Evolutionary conservation across 495 filamentous ascomycete species (phyloP).

Genomic region (Cercophora newfieldiana): DNA sequence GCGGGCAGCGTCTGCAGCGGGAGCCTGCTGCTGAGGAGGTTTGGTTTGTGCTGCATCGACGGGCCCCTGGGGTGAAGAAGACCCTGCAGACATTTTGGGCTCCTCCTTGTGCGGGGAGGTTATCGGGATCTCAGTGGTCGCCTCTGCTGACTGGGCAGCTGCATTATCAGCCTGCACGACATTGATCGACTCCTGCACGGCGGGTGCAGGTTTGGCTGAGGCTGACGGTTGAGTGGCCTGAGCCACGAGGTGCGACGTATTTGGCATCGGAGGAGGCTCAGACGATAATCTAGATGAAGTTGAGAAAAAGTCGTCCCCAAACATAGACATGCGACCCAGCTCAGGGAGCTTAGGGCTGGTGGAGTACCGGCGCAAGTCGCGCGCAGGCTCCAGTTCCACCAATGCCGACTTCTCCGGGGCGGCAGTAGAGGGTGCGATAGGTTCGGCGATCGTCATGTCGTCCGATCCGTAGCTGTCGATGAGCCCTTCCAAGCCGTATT

Average conservation of each 20-base stretch:
- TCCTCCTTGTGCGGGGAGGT: constrained; percentile 13
- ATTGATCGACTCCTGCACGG: not conserved
- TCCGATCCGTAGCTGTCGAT: constrained; percentile 26
- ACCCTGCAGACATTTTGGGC: constrained; percentile 12
- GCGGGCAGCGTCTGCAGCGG: constrained; percentile 17
- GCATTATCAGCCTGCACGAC: constrained; percentile 12
- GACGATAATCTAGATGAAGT: constrained; percentile 19
- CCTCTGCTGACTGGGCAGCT: constrained; percentile 4
- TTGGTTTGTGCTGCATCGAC: constrained; percentile 7
- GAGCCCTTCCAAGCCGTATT: constrained; percentile 53
- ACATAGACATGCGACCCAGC: constrained; percentile 63
- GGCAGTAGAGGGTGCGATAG: constrained; percentile 1
- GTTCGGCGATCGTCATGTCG: constrained; percentile 7
- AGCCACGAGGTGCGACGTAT: not conserved
- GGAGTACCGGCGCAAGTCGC: constrained; percentile 43
- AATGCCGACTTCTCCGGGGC: not conserved
- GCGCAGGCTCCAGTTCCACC: constrained; percentile 18
- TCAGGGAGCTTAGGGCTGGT: constrained; percentile 62
- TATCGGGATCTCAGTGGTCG: not conserved
- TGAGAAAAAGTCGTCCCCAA: constrained; percentile 54
- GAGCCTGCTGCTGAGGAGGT: constrained; percentile 16
- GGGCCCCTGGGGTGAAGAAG: constrained; percentile 11
- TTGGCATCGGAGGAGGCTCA: not conserved
- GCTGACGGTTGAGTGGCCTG: not conserved
- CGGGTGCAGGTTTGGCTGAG: not conserved